Conservation (phyloP, 257 asterid genomes). For the Solanum piurae region DNA sequence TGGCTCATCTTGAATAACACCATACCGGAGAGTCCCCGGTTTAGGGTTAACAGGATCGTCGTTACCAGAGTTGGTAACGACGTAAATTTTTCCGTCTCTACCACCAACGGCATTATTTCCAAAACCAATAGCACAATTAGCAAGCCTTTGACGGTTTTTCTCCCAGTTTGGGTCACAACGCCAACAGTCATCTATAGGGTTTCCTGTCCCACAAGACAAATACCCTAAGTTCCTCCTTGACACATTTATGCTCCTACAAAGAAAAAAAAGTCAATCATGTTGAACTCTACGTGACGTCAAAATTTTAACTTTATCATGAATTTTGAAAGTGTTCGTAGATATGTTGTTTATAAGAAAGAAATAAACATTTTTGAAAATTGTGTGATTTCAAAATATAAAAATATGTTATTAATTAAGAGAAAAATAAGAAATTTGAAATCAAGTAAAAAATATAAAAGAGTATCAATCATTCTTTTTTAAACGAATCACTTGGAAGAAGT, state of each 20-base stretch:
- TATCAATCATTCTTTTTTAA: no score
- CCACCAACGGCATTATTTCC: conserved; percentile 63
- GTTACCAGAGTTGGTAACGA: conserved; percentile 31
- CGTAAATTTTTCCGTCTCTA: conserved; percentile 40
- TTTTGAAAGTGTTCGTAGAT: background rate
- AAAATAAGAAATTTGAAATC: no score
- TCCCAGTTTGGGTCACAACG: conserved; percentile 49
- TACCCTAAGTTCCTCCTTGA: conserved; percentile 46
- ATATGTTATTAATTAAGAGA: no score
- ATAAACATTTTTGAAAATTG: background rate
- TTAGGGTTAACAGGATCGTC: conserved; percentile 44
- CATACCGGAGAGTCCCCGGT: conserved; percentile 52
- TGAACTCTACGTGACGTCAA: background rate
- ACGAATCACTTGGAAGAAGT: background rate
- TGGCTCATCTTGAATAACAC: conserved; percentile 39
- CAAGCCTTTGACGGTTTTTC: conserved; percentile 34
- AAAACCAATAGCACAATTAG: conserved; percentile 56
- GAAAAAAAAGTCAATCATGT: background rate
- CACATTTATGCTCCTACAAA: conserved; percentile 25
- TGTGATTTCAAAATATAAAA: no score
- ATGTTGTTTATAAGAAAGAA: background rate
- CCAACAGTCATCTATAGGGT: conserved; percentile 63
- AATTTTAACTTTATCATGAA: no score
- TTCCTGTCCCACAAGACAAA: conserved; percentile 43
- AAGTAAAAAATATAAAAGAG: background rate